phyloP scores from a whole-genome alignment of 148 eudicot species.

The Chenopodium quinoa region DNA sequence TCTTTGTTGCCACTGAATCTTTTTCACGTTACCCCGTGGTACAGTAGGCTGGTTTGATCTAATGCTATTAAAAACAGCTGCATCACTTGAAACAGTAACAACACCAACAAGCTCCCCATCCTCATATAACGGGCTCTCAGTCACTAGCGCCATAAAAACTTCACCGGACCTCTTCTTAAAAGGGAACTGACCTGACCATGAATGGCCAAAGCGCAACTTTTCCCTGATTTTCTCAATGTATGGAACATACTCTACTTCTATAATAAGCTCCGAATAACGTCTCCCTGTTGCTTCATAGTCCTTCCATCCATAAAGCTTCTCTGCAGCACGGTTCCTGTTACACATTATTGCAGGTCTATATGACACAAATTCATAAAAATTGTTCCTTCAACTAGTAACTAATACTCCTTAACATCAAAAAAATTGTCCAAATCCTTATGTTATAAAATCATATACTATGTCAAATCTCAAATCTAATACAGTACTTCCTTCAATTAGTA shows the following conservation, averaged over 20 bases:
- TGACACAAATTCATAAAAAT: not conserved
- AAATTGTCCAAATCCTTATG: not conserved
- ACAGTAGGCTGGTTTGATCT: constrained; percentile 38
- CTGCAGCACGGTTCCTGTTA: constrained; percentile 75
- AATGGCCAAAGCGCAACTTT: constrained; percentile 44
- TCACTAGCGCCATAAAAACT: constrained; percentile 70
- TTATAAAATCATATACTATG: not conserved
- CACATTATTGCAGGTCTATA: not conserved
- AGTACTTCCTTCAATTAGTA: not conserved
- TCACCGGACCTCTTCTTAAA: constrained; percentile 63
- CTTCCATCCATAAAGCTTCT: constrained; percentile 74
- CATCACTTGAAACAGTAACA: constrained; percentile 85
- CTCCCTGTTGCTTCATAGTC: constrained; percentile 65
- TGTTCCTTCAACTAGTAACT: not conserved
- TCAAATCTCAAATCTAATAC: no score
- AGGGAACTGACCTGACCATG: constrained; percentile 92
- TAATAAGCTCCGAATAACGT: constrained; percentile 43
- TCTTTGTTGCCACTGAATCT: constrained; percentile 54
- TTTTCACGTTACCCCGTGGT: constrained; percentile 39
- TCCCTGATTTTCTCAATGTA: constrained; percentile 42
- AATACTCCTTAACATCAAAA: not conserved
- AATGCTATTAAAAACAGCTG: constrained; percentile 48
- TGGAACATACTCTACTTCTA: constrained; percentile 46
- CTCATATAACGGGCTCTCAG: constrained; percentile 70
- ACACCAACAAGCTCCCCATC: constrained; percentile 78